Conservation (phyloP, 768 basidiomycete species). For the Podaxis rugospora region DNA sequence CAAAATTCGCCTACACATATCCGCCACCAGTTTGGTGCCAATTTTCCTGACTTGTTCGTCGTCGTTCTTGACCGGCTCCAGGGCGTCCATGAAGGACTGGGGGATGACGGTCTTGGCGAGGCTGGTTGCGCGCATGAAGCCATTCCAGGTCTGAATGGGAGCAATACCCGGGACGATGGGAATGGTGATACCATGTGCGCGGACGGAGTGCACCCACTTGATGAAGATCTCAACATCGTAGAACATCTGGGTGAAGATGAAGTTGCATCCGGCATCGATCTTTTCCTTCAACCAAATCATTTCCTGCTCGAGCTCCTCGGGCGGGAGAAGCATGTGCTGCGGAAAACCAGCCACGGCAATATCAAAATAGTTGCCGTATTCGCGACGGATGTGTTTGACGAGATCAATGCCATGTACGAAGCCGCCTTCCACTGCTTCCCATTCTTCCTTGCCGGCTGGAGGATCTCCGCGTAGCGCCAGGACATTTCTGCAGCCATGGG, state of each 20-base stretch:
- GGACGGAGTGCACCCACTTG: conserved; percentile 80
- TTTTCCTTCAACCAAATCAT: conserved; percentile 88
- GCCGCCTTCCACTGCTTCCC: conserved; percentile 90
- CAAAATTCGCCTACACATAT: conserved; percentile 89
- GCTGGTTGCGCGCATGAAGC: conserved; percentile 79
- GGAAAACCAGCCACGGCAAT: conserved; percentile 94
- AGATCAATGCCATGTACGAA: conserved; percentile 91
- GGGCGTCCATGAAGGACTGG: conserved; percentile 61
- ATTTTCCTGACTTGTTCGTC: conserved; percentile 91
- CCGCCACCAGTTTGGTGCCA: conserved; percentile 91
- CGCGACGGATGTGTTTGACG: conserved; percentile 76
- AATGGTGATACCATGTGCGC: conserved; percentile 81
- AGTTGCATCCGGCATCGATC: conserved; percentile 82
- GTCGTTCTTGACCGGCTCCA: conserved; percentile 86
- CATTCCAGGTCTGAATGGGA: conserved; percentile 96
- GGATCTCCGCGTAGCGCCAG: conserved; percentile 94
- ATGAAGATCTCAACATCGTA: conserved; percentile 92
- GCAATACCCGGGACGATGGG: conserved; percentile 94
- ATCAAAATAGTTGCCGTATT: conserved; percentile 92
- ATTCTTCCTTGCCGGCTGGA: conserved; percentile 81
- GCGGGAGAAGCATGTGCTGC: conserved; percentile 69
- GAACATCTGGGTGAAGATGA: conserved; percentile 99
- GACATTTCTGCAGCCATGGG: conserved; percentile 86
- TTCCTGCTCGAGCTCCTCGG: conserved; percentile 72
- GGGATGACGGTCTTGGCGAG: conserved; percentile 81